Percentiles rank a stretch among this genome's conserved stretches.
Evolutionary conservation across 306 rosid genomes (phyloP).

Genomic region (Dryas drummondii): DNA sequence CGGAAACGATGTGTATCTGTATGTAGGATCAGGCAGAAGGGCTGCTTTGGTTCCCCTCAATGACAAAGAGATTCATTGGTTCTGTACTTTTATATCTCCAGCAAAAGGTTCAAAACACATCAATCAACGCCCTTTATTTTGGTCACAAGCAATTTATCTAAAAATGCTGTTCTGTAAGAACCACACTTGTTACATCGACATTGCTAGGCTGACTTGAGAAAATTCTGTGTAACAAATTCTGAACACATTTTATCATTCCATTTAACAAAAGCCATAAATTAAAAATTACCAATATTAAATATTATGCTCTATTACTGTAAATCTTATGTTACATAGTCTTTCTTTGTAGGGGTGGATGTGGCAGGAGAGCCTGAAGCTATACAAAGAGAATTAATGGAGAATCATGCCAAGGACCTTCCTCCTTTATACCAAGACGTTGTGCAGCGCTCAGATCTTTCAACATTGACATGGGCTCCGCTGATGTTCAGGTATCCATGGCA

Average conservation of each 20-base stretch:
- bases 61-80: conserved; percentile 21
- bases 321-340: too few species aligned
- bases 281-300: too few species aligned
- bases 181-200: background rate
- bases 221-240: too few species aligned
- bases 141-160: background rate
- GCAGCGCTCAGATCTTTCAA: conserved; percentile 16
- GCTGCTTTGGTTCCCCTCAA: conserved; percentile 22
- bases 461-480: conserved; percentile 17
- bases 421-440: background rate
- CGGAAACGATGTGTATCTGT: background rate
- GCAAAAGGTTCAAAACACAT: conserved; percentile 16
- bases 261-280: too few species aligned
- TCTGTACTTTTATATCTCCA: background rate
- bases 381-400: conserved; percentile 9
- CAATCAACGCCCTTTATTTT: background rate
- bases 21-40: background rate
- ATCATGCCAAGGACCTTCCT: conserved; percentile 25
- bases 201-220: too few species aligned
- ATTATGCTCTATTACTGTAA: too few species aligned
- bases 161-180: background rate
- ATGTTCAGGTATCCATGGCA: conserved; percentile 25
- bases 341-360: too few species aligned
- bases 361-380: background rate
- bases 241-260: too few species aligned